phyloP scores from a whole-genome alignment of 2,329 filamentous ascomycete genomes.

The Talaromyces sp. region DNA sequence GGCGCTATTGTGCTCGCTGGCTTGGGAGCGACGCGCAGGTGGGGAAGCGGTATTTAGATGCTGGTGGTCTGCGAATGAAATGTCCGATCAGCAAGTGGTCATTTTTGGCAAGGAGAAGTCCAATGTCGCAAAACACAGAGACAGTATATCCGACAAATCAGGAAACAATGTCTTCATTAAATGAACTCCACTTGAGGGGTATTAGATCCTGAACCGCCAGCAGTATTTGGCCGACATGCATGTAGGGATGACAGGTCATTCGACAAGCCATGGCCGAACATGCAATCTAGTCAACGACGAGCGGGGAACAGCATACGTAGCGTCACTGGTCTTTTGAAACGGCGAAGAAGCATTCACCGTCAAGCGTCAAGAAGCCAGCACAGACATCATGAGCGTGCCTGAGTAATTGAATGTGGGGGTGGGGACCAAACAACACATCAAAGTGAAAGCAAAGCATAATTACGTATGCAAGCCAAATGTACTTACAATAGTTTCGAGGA shows the following conservation, averaged over 20 bases:
- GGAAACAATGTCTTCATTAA: background rate
- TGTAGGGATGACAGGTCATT: constrained; percentile 5
- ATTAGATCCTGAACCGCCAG: background rate
- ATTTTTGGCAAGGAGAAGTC: background rate
- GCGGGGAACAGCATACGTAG: background rate
- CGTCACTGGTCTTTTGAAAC: background rate
- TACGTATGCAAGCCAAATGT: background rate
- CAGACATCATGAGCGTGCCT: background rate
- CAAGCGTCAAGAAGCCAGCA: background rate
- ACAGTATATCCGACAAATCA: background rate
- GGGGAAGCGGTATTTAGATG: constrained; percentile 13
- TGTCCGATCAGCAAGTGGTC: constrained; percentile 3
- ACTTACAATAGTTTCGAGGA: constrained; percentile 16
- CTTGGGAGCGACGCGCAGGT: constrained; percentile 25
- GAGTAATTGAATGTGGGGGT: background rate
- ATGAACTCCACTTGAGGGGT: constrained; percentile 8
- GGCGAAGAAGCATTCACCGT: background rate
- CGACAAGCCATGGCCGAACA: background rate
- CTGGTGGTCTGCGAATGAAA: constrained; percentile 15
- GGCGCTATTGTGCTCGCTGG: constrained; percentile 27
- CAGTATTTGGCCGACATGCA: constrained; percentile 1
- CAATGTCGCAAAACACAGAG: background rate
- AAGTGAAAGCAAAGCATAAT: background rate
- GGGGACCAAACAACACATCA: background rate
- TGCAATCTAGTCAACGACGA: background rate